These are phyloP conservation scores for Penicillium paneum DNA, from an alignment of 2,329 filamentous ascomycete species.

Conservation along the genomic window DNA sequence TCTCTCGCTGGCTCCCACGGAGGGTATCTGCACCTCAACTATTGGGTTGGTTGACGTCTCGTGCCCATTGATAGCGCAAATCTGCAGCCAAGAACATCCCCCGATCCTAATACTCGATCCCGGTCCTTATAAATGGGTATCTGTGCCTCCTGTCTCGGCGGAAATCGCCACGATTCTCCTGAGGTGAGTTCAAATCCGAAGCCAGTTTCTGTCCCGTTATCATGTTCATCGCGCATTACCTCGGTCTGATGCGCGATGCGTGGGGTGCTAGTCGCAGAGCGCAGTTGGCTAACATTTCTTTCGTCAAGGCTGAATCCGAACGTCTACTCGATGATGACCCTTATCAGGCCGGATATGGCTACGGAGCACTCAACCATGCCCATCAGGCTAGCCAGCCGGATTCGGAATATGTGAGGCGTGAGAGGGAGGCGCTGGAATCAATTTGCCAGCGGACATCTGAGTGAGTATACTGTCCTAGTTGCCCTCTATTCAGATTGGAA, in stretches of 20 bases:
- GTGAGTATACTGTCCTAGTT: slow-evolving; percentile 27
- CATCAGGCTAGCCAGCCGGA: slow-evolving; percentile 41
- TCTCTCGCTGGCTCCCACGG: neutral
- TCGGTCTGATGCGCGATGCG: slow-evolving; percentile 10
- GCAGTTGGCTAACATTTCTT: slow-evolving; percentile 13
- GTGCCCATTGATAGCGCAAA: slow-evolving; percentile 17
- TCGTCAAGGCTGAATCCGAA: slow-evolving; percentile 39
- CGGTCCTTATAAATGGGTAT: slow-evolving; percentile 39
- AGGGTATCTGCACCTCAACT: slow-evolving; percentile 7
- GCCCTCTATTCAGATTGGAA: no score
- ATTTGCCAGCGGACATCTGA: slow-evolving; percentile 49
- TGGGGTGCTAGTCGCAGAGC: slow-evolving; percentile 1
- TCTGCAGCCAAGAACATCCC: slow-evolving; percentile 2
- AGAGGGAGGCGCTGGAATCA: slow-evolving; percentile 45
- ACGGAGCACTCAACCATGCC: slow-evolving; percentile 39
- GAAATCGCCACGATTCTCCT: slow-evolving; percentile 36
- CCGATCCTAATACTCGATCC: neutral
- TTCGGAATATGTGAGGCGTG: slow-evolving; percentile 42
- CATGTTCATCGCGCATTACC: slow-evolving; percentile 15
- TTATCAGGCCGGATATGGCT: slow-evolving; percentile 45
- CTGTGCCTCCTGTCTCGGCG: slow-evolving; percentile 45
- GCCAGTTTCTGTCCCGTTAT: neutral
- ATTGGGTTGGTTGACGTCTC: slow-evolving; percentile 22
- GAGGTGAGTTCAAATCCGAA: slow-evolving; percentile 28
- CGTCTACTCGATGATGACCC: slow-evolving; percentile 46